Evolutionary conservation across 768 basidiomycete genomes (phyloP), one percentile per base, ranked within the genome.

Genomic region (Gyrodon lividus): DNA sequence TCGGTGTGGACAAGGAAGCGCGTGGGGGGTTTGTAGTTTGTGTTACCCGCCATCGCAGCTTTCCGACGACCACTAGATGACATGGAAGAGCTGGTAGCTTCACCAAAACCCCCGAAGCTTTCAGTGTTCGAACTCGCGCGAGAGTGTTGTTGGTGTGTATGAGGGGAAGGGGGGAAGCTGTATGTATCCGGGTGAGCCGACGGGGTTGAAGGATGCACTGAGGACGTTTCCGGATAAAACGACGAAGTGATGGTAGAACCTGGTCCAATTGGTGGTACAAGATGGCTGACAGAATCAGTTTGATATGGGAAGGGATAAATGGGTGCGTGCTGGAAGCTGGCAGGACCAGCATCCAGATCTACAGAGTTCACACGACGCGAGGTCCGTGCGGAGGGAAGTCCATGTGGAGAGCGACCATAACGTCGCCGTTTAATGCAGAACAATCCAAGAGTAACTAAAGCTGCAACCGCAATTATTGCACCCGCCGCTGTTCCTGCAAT

Each of bases 1-100:
- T 89, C 89, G 3, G 81, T 84, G 56, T 89, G 87, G 6, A 88
- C 56, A 50, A 89, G 74, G 63, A 81, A 85, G 42, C 84, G 78
- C 19, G 83, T 70, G 4, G 77, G 69, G 30, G 62, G 54, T 40
- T 66, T 73, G 57, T 79, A 74, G 13, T 56, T 48, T 6, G 73
- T 57, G 24, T 66, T 50, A 17, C 78, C 79, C n/a, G 80, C 79
- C 74, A 77, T 74, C 2, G 74, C 74, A 8, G 81, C 82, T 64
- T 86, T 86, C 28, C 77, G 73, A 40, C 75, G 76, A 28, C 72
- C 69, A 35, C 72, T 67, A 1, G 82, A 75, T 46, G 67, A 57
- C 57, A 60, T 59, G n/a, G 61, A 51, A 23, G 67, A 58, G 22
- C 48, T 52, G 13, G 46, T 47, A 45, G 54, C 42, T 14, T 69